Base-by-base conservation (phyloP, 345 rosid species). In the Bruguiera sexangula region DNA sequence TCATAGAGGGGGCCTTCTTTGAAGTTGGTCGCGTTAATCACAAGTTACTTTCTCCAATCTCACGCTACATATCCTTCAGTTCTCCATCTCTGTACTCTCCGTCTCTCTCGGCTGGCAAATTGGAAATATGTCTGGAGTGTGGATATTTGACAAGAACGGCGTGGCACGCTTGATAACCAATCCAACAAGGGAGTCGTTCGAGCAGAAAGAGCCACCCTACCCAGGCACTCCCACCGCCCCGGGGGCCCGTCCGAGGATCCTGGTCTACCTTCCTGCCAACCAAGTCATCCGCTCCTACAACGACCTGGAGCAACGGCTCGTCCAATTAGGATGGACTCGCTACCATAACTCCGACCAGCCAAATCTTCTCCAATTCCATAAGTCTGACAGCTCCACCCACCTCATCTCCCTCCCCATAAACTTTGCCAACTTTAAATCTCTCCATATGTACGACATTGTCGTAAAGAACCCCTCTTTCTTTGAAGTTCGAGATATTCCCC, bases 361-460 rank as follows among this genome's bases (percentile, higher is more conserved):
- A 0, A 70, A 81, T 51, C 84, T 88, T 16, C 75, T 85, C n/a
- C 93, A 88, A 53, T 88, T 85, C 76, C 93, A 88, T 78, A 82
- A 74, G 68, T 83, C 89, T 0, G 78, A 82, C 4, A 18, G 63
- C 73, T 81, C 87, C 0, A 66, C 81, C 15, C 84, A 85, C 66
- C 84, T 88, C 60, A 82, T 88, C 30, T 88, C 93, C 11, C 78
- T 88, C 9, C 93, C 93, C 8, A 29, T 4, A 2, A 55, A 77
- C 21, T 88, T 85, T 69, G 61, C 75, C 73, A 31, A 72, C 74
- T 68, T 88, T 66, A 83, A 63, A 63, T 29, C 83, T 32, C 21
- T 78, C 24, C 87, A 88, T 51, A 84, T 88, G 89, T 88, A 84
- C 29, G 93, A 88, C 70, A 82, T 88, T 68, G 93, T 88, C 58